A percentile compares a stretch with the other conserved stretches of the same genome.
phyloP scores from a whole-genome alignment of 2,329 filamentous ascomycete species.

The Hypoxylon sp. region DNA sequence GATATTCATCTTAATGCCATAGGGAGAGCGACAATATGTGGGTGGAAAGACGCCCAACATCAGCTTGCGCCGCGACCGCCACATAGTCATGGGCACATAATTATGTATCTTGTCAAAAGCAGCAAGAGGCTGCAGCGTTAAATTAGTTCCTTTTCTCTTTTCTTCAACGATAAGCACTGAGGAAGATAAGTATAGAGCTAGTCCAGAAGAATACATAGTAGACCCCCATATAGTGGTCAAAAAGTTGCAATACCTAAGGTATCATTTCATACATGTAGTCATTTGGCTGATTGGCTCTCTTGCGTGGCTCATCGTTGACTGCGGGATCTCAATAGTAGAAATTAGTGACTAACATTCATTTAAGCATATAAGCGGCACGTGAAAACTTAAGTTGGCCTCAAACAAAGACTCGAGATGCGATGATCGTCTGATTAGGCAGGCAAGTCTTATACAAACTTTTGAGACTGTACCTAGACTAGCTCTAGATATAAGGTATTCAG shows the following conservation, averaged over 20 bases:
- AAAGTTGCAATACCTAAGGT: not conserved
- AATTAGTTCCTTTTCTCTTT: slow-evolving; percentile 2
- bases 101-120: slow-evolving; percentile 7
- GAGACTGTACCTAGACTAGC: not conserved
- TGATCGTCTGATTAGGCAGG: slow-evolving; percentile 16
- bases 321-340: not conserved
- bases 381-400: slow-evolving; percentile 10
- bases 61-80: slow-evolving; percentile 16
- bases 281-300: not conserved
- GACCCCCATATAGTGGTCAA: not conserved
- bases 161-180: not conserved
- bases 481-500: not conserved
- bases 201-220: not conserved
- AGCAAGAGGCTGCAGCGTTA: slow-evolving; percentile 1
- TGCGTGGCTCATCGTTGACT: slow-evolving; percentile 4
- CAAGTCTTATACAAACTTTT: not conserved
- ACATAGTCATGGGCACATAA: slow-evolving; percentile 5
- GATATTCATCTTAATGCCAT: slow-evolving; percentile 2
- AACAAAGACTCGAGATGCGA: slow-evolving; percentile 7
- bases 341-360: not conserved
- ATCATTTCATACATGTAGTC: not conserved
- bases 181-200: not conserved
- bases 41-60: not conserved
- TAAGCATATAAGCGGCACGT: slow-evolving; percentile 16
- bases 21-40: slow-evolving; percentile 13